Evolutionary conservation across 208 protist genomes (phyloP).

Genomic region (Novymonas esmeraldas): DNA sequence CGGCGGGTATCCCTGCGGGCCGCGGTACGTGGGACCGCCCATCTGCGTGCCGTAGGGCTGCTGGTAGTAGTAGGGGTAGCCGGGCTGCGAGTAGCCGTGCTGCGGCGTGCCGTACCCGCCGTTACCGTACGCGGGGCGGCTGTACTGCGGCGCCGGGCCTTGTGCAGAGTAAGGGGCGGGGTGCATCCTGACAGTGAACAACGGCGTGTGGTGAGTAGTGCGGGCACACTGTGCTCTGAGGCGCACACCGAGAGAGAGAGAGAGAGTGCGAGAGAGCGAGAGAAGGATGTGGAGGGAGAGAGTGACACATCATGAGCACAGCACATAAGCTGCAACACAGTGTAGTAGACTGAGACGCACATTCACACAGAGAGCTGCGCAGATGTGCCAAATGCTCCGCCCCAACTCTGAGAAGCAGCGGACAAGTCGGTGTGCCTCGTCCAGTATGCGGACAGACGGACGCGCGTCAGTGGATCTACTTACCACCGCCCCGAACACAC

Average conservation of each 20-base stretch:
- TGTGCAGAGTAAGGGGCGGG: constrained; percentile 24
- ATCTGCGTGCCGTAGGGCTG: constrained; percentile 36
- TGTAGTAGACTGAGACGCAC: too few relatives aligned
- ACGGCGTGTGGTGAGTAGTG: constrained; percentile 5
- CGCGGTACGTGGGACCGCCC: constrained; percentile 36
- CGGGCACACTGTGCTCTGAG: background rate
- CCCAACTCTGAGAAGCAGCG: too few relatives aligned
- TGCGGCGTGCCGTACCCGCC: constrained; percentile 27
- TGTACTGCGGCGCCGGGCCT: constrained; percentile 31
- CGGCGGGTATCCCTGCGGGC: constrained; percentile 25
- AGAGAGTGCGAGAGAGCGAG: background rate
- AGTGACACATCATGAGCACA: too few relatives aligned
- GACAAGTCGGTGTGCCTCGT: too few relatives aligned
- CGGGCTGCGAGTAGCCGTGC: constrained; percentile 34
- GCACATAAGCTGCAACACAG: too few relatives aligned
- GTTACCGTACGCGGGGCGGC: constrained; percentile 32
- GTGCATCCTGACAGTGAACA: constrained; percentile 22
- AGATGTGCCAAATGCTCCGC: too few relatives aligned
- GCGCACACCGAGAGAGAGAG: background rate
- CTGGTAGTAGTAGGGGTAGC: constrained; percentile 25
- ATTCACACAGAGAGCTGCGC: too few relatives aligned
- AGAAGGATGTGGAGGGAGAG: background rate
- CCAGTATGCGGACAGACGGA: too few relatives aligned
- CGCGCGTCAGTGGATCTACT: too few relatives aligned
- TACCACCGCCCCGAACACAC: too few relatives aligned